These are phyloP conservation scores for Drosera spatulata DNA, from an alignment of 179 eudicot genomes.

Conservation along the genomic window DNA sequence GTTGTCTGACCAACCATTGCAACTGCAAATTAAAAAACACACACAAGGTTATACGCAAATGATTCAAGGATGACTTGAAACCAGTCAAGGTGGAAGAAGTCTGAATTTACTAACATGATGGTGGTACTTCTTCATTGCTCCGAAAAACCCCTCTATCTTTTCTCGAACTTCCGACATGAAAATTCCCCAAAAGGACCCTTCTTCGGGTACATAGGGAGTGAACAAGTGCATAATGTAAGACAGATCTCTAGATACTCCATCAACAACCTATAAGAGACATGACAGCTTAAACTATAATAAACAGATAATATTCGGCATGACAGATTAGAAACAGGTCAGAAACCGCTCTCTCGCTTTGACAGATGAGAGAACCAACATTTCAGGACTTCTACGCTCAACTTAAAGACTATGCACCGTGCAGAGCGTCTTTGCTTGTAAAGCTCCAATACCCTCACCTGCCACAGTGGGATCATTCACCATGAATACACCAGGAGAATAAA, in stretches of 20 bases:
- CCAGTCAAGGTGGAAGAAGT: not conserved
- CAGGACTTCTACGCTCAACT: constrained; percentile 22
- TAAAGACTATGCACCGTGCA: constrained; percentile 43
- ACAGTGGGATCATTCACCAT: constrained; percentile 6
- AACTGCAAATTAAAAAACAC: constrained; percentile 24
- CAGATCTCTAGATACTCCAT: too few relatives aligned
- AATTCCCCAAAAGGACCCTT: constrained; percentile 20
- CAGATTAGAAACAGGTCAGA: too few relatives aligned
- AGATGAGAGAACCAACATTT: too few relatives aligned
- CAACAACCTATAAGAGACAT: not conserved
- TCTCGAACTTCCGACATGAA: constrained; percentile 29
- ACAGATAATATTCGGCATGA: too few relatives aligned
- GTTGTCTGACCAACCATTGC: constrained; percentile 47
- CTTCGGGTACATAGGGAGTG: constrained; percentile 19
- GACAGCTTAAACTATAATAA: not conserved
- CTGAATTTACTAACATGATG: constrained; percentile 42
- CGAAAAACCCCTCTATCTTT: constrained; percentile 19
- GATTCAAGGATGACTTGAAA: too few relatives aligned
- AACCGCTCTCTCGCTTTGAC: too few relatives aligned
- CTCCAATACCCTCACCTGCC: constrained; percentile 46
- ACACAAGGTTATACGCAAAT: too few relatives aligned
- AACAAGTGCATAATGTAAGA: constrained; percentile 9
- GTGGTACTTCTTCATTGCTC: constrained; percentile 50
- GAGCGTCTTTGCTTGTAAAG: constrained; percentile 29
- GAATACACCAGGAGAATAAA: not conserved